Evolutionary conservation across 495 filamentous ascomycete genomes (phyloP).

Genomic region (Aspergillus nidulans): DNA sequence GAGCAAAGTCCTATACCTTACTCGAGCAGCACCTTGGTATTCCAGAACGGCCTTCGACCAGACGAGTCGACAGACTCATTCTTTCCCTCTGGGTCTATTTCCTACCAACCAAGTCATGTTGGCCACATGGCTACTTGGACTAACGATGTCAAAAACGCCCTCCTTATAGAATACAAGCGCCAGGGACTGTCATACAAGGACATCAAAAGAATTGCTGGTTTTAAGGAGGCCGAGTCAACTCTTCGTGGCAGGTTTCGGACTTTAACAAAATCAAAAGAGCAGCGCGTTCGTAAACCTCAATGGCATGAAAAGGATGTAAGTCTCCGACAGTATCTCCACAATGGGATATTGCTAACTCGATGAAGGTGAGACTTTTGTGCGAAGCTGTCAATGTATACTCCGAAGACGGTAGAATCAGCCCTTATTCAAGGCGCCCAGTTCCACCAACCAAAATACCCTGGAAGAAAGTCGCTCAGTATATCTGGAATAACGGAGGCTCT

Average conservation of each 20-base stretch:
- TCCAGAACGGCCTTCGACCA: not conserved
- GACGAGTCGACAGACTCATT: not conserved
- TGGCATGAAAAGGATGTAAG: constrained; percentile 78
- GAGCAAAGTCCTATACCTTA: not conserved
- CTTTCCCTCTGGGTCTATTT: not conserved
- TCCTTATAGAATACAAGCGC: constrained; percentile 59
- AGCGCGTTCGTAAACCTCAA: constrained; percentile 71
- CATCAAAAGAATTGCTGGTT: constrained; percentile 62
- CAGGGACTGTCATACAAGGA: constrained; percentile 75
- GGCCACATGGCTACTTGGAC: constrained; percentile 8
- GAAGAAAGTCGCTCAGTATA: constrained; percentile 76
- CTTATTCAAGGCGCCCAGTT: not conserved
- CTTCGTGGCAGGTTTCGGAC: constrained; percentile 75
- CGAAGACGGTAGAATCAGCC: constrained; percentile 10
- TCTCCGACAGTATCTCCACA: constrained; percentile 14
- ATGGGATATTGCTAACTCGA: constrained; percentile 14
- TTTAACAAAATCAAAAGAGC: constrained; percentile 69
- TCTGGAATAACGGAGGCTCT: constrained; percentile 63
- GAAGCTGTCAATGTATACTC: constrained; percentile 36
- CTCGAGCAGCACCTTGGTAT: not conserved
- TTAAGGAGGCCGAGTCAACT: constrained; percentile 81
- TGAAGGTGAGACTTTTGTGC: constrained; percentile 33
- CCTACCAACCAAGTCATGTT: not conserved
- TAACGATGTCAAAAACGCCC: constrained; percentile 49
- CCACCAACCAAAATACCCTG: constrained; percentile 61